These are phyloP conservation scores for Septoria linicola DNA, from an alignment of 2,329 filamentous ascomycete genomes.

Conservation along the genomic window DNA sequence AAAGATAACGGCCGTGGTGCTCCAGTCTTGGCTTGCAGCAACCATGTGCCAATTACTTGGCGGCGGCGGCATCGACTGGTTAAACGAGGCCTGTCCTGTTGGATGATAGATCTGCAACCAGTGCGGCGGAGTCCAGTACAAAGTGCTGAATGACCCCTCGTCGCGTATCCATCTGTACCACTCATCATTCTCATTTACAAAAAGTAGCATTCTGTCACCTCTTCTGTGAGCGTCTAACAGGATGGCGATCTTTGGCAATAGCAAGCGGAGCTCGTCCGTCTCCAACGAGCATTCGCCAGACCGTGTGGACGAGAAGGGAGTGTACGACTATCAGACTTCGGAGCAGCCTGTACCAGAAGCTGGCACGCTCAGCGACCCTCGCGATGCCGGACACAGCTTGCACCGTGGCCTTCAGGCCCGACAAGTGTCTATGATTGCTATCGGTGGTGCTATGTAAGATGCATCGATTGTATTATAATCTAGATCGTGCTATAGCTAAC, in stretches of 20 bases:
- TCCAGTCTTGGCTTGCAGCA: constrained; percentile 5
- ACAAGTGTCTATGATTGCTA: constrained; percentile 65
- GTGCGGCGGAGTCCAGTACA: neutral
- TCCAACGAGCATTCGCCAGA: constrained; percentile 10
- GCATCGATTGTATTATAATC: too few relatives aligned
- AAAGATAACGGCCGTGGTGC: constrained; percentile 10
- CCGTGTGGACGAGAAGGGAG: constrained; percentile 9
- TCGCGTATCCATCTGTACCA: neutral
- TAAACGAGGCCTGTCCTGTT: neutral
- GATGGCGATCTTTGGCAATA: constrained; percentile 9
- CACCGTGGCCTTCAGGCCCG: constrained; percentile 55
- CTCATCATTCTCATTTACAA: constrained; percentile 18
- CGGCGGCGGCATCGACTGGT: neutral
- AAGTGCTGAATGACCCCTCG: neutral
- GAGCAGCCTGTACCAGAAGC: constrained; percentile 17
- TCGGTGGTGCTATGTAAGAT: constrained; percentile 55
- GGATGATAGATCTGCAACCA: neutral
- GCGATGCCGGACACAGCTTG: constrained; percentile 38
- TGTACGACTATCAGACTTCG: constrained; percentile 2
- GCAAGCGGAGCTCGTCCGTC: constrained; percentile 8
- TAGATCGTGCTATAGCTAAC: neutral
- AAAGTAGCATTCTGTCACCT: neutral
- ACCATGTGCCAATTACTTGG: constrained; percentile 2
- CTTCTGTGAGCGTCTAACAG: neutral
- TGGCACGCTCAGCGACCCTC: constrained; percentile 28